Base-by-base conservation (phyloP, 2,329 filamentous ascomycete genomes). In the Talaromyces atroroseus region DNA sequence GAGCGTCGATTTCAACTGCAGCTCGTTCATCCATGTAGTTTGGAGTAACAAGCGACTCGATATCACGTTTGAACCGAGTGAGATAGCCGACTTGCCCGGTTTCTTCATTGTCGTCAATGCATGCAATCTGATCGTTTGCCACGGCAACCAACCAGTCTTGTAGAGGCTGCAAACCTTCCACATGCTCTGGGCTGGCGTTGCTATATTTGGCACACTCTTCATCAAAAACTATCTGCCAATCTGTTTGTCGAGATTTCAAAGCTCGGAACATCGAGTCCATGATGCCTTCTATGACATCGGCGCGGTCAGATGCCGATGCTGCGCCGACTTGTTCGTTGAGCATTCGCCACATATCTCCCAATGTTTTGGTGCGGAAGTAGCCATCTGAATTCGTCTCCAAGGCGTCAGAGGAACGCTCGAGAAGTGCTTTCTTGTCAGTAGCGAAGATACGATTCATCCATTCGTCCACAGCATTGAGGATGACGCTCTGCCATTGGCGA, bases 121-220 rank as follows among this genome's bases (percentile, higher is more conserved):
- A 96, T 56, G 92, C 92, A 69, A 99, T 97, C 72, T 99, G 94
- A 74, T 99, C 94, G 75, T 99, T 99, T 64, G 95, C 94, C 57
- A 95, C 90, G 47, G 94, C 92, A 53, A 99, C 86, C 56, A 99
- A 86, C 91, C 92, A 99, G 75, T 99, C 94, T 67, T 86, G 83
- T 45, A 86, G 71, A 20, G 80, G 72, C 70, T 95, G 89, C 26
- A 96, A 78, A 2, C 88, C 84, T 70, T 95, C 90, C 66, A 70
- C 66, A 59, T 75, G 72, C 18, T 78, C 76, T 14, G 71, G 67
- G 57, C 75, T 65, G 59, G 74, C 64, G 58, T 68, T 63, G 70
- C 88, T 87, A 72, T 90, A 95, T 65, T 85, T 88, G 50, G 78
- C 76, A 20, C 86, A 86, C 74, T 99, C 94, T 18, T 92, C 87